These are phyloP conservation scores for Erodium trifolium DNA, from an alignment of 441 rosid species.

Conservation along the genomic window DNA sequence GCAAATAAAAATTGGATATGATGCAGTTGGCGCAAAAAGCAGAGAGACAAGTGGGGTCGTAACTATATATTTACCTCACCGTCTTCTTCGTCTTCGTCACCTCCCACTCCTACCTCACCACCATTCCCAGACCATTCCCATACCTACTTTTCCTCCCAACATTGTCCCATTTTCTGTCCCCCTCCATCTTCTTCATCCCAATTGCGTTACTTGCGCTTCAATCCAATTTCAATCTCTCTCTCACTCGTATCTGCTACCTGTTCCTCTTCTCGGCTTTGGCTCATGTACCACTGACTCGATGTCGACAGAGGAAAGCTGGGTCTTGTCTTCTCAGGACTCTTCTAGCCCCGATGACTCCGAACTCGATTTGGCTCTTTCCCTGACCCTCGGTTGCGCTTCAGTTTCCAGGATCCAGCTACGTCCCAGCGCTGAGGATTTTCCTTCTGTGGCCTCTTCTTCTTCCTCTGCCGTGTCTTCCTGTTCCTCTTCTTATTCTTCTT, in stretches of 20 bases:
- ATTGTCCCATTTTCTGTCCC: too few relatives aligned
- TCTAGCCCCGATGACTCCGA: constrained; percentile 53
- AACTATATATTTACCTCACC: too few relatives aligned
- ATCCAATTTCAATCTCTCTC: neutral
- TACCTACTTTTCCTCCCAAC: neutral
- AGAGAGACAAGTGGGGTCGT: too few relatives aligned
- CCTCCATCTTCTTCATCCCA: neutral
- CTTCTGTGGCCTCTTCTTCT: constrained; percentile 19
- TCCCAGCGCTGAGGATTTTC: neutral
- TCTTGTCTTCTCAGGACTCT: constrained; percentile 66
- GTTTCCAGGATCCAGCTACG: neutral
- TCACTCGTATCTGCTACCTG: neutral
- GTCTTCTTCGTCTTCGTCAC: neutral
- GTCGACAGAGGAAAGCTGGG: constrained; percentile 50
- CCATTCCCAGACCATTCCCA: too few relatives aligned
- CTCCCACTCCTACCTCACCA: neutral
- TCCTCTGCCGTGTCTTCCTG: constrained; percentile 7
- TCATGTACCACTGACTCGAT: constrained; percentile 10
- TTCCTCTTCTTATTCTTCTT: constrained; percentile 39
- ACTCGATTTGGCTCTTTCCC: constrained; percentile 37
- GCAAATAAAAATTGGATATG: too few relatives aligned
- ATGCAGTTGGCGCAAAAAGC: too few relatives aligned
- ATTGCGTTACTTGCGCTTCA: neutral
- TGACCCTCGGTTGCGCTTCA: constrained; percentile 43
- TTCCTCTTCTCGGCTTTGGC: constrained; percentile 26